Percentiles rank a stretch among this genome's conserved stretches.
phyloP scores from a whole-genome alignment of 768 basidiomycete genomes.

The Tubosaeta sp. region DNA sequence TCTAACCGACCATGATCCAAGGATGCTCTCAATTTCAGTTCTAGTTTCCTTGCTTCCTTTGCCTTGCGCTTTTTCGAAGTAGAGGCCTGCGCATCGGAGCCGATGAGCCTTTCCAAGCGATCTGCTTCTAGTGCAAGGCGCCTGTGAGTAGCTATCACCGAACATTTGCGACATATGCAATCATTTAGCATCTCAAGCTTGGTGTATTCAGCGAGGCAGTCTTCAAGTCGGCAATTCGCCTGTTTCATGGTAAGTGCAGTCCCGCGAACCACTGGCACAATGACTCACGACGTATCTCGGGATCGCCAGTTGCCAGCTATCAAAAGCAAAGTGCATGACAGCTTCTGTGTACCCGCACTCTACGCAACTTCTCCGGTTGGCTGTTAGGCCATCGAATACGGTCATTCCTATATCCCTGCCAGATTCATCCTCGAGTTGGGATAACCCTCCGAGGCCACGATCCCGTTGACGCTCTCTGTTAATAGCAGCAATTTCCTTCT shows the following conservation, averaged over 20 bases:
- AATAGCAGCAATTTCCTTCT: conserved; percentile 74
- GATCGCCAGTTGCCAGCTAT: conserved; percentile 77
- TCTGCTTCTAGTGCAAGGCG: conserved; percentile 62
- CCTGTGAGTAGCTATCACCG: conserved; percentile 70
- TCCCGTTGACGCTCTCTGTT: conserved; percentile 68
- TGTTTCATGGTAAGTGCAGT: conserved; percentile 26
- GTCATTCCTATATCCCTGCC: conserved; percentile 50
- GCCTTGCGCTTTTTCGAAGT: conserved; percentile 71
- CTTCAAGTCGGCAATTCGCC: conserved; percentile 69
- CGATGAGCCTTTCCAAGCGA: conserved; percentile 40
- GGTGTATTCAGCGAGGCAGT: conserved; percentile 86
- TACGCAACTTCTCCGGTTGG: conserved; percentile 83
- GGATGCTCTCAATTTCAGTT: conserved; percentile 54
- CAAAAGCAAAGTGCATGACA: conserved; percentile 87
- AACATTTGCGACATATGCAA: conserved; percentile 90
- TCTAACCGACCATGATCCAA: conserved; percentile 76
- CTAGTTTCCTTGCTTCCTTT: conserved; percentile 66
- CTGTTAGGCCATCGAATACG: conserved; percentile 88
- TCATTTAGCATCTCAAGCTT: conserved; percentile 84
- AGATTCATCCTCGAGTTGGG: conserved; percentile 19
- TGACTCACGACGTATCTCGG: conserved; percentile 58
- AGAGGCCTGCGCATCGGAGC: conserved; percentile 43
- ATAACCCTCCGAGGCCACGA: conserved; percentile 63
- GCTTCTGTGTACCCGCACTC: conserved; percentile 92
- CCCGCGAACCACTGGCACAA: conserved; percentile 1